Conservation (phyloP, 257 asterid genomes). For the Eustoma russellianum region DNA sequence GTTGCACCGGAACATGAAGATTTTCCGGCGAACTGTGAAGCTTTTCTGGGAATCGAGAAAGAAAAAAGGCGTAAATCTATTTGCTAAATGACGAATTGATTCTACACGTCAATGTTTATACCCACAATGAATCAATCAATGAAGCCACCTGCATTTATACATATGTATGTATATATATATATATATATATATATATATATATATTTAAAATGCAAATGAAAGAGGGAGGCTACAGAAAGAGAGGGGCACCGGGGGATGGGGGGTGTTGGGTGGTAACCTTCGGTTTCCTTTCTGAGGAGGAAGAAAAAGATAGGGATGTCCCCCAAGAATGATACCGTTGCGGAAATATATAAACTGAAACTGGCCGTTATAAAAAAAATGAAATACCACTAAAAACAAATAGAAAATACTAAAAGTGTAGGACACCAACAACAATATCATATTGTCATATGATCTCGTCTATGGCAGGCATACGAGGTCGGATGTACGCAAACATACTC, state of each 20-base stretch:
- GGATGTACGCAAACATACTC: too few species aligned
- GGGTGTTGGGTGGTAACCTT: neutral
- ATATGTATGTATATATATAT: neutral
- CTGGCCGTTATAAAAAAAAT: neutral
- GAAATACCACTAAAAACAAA: too few species aligned
- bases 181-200: too few species aligned
- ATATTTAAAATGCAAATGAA: neutral
- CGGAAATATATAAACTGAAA: neutral
- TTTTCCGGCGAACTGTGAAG: neutral
- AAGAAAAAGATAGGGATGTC: conserved; percentile 2
- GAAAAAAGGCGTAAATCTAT: neutral
- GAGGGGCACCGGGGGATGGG: too few species aligned
- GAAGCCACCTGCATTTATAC: neutral
- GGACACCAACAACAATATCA: neutral
- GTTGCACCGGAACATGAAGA: neutral
- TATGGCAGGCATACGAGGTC: too few species aligned
- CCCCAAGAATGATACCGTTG: neutral
- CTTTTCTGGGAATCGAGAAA: neutral
- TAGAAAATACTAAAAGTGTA: neutral
- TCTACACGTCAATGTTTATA: neutral
- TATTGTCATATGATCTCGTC: too few species aligned
- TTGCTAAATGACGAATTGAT: neutral
- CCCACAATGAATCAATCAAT: neutral
- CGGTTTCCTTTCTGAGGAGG: neutral
- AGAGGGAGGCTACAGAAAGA: neutral